A percentile compares a stretch with the other conserved stretches of the same genome.
Conservation (phyloP, 192 early-diverging fungal genomes). For the Rhizophagus prolifer region DNA sequence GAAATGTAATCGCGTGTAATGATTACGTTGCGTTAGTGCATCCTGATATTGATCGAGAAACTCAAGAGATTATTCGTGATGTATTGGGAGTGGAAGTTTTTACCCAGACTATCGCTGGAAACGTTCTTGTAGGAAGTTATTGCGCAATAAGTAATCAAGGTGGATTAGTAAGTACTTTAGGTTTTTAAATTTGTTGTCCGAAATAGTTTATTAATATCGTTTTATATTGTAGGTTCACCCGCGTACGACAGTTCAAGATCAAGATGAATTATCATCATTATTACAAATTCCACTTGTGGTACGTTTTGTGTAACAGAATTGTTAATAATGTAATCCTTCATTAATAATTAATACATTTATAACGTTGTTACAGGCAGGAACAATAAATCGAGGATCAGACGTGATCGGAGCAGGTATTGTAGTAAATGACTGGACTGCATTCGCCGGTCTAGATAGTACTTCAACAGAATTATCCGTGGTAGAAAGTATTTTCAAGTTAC, state of each 20-base stretch:
- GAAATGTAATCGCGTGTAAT: constrained; percentile 99
- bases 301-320: constrained; percentile 20
- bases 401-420: constrained; percentile 95
- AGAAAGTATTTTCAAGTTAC: constrained; percentile 97
- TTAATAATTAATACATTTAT: not conserved
- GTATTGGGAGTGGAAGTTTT: constrained; percentile 98
- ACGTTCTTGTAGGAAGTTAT: constrained; percentile 94
- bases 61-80: constrained; percentile 99
- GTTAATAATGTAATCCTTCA: not conserved
- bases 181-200: constrained; percentile 24
- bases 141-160: constrained; percentile 97
- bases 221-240: constrained; percentile 65
- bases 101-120: constrained; percentile 96
- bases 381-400: constrained; percentile 97
- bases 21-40: constrained; percentile 99
- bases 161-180: constrained; percentile 65
- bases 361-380: constrained; percentile 74
- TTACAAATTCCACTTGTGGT: constrained; percentile 94
- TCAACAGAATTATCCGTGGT: constrained; percentile 95
- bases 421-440: constrained; percentile 98
- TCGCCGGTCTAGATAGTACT: constrained; percentile 96
- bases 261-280: constrained; percentile 96
- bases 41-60: constrained; percentile 97
- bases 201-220: not conserved
- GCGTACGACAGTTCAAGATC: constrained; percentile 91